Percentiles rank a stretch among this genome's conserved stretches.
Conservation (phyloP, 1,284 basidiomycete species). For the Boletellus deceptivus region DNA sequence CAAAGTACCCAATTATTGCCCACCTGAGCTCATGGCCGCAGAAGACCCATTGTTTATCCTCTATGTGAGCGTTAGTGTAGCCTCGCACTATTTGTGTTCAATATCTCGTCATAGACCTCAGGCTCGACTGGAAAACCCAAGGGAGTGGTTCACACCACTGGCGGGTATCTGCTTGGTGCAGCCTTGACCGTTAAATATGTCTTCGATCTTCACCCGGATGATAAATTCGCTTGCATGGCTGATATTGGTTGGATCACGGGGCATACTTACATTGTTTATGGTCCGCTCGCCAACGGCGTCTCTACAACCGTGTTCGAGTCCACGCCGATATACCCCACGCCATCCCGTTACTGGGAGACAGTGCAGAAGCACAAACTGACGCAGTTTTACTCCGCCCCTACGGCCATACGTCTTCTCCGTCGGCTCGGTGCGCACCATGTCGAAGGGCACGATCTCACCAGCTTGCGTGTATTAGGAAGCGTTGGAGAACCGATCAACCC, state of each 20-base stretch:
- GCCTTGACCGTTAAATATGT: slow-evolving; percentile 94
- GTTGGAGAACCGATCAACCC: slow-evolving; percentile 99
- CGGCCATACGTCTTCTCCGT: slow-evolving; percentile 90
- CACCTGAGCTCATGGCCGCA: slow-evolving; percentile 81
- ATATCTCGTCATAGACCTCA: slow-evolving; percentile 61
- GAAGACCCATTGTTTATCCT: slow-evolving; percentile 99
- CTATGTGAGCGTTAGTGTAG: slow-evolving; percentile 63
- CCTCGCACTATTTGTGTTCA: slow-evolving; percentile 1
- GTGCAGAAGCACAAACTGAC: slow-evolving; percentile 94
- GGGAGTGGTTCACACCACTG: slow-evolving; percentile 94
- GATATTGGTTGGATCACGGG: slow-evolving; percentile 99
- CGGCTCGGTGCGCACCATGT: slow-evolving; percentile 88
- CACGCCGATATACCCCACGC: slow-evolving; percentile 95
- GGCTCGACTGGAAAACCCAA: slow-evolving; percentile 97
- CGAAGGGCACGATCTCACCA: slow-evolving; percentile 79
- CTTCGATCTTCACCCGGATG: slow-evolving; percentile 92
- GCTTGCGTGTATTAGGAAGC: slow-evolving; percentile 84
- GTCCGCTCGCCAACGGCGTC: slow-evolving; percentile 89
- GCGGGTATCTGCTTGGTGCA: slow-evolving; percentile 89
- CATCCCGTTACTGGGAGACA: slow-evolving; percentile 95
- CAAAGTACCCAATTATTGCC: slow-evolving; percentile 87
- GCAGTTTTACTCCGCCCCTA: slow-evolving; percentile 92
- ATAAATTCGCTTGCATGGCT: slow-evolving; percentile 97
- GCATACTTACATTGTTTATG: slow-evolving; percentile 97
- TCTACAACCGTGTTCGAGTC: slow-evolving; percentile 95